A percentile compares a stretch with the other conserved stretches of the same genome.
These are phyloP conservation scores for Globisporangium alternatum DNA, from an alignment of 352 stramenopile genomes.

Conservation along the genomic window DNA sequence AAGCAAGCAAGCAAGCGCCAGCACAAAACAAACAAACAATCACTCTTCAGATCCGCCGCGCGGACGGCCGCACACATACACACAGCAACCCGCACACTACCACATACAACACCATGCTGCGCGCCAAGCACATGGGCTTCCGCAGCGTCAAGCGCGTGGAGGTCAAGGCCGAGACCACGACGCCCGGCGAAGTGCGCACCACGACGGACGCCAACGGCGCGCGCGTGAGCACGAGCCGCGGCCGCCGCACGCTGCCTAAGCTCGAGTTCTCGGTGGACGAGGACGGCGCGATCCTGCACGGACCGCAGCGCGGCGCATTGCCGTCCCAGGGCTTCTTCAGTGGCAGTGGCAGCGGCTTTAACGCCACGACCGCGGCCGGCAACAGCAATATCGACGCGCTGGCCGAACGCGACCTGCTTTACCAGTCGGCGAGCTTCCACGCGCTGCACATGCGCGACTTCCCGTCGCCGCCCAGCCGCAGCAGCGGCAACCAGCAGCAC, in stretches of 20 bases:
- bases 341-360: background rate
- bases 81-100: background rate
- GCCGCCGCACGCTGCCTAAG: slow-evolving; percentile 71
- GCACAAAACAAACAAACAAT: background rate
- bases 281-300: slow-evolving; percentile 74
- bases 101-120: slow-evolving; percentile 38
- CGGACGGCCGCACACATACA: too few relatives aligned
- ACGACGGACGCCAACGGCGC: slow-evolving; percentile 62
- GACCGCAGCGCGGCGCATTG: slow-evolving; percentile 55
- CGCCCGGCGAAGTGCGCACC: slow-evolving; percentile 68
- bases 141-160: slow-evolving; percentile 77
- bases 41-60: background rate
- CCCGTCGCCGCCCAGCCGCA: slow-evolving; percentile 19
- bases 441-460: slow-evolving; percentile 58
- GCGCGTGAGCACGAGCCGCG: slow-evolving; percentile 55
- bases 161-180: slow-evolving; percentile 86
- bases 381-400: slow-evolving; percentile 12
- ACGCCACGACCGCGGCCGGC: background rate
- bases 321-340: slow-evolving; percentile 11
- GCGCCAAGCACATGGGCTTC: slow-evolving; percentile 81
- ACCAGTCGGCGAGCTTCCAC: slow-evolving; percentile 46
- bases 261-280: slow-evolving; percentile 86
- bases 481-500: slow-evolving; percentile 5
- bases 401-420: slow-evolving; percentile 35
- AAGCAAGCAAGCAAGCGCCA: background rate